These are phyloP conservation scores for Phytophthora meadii DNA, from an alignment of 352 stramenopile species.

Conservation along the genomic window DNA sequence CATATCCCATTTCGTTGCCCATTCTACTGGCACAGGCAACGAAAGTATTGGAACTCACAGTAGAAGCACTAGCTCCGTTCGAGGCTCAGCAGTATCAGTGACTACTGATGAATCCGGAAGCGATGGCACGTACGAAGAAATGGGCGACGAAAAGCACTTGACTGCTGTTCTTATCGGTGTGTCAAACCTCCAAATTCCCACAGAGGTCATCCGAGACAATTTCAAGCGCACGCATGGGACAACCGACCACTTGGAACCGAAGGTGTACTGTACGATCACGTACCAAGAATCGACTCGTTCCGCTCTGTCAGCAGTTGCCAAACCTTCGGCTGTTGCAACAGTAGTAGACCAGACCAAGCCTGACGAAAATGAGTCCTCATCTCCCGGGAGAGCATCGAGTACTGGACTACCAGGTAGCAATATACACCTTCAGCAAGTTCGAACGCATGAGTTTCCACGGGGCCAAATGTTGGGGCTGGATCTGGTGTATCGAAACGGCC, in stretches of 20 bases:
- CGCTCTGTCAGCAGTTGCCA: conserved; percentile 70
- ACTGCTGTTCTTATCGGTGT: conserved; percentile 80
- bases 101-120: conserved; percentile 74
- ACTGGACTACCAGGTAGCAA: conserved; percentile 19
- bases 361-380: conserved; percentile 20
- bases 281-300: conserved; percentile 82
- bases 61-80: conserved; percentile 30
- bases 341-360: conserved; percentile 15
- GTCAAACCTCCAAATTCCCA: conserved; percentile 70
- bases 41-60: conserved; percentile 23
- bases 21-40: conserved; percentile 17
- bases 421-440: conserved; percentile 59
- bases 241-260: conserved; percentile 50
- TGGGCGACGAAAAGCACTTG: conserved; percentile 72
- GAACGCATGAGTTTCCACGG: conserved; percentile 64
- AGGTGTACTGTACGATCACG: conserved; percentile 86
- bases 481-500: conserved; percentile 80
- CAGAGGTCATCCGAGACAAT: conserved; percentile 43
- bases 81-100: conserved; percentile 51
- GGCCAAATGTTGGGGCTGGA: conserved; percentile 77
- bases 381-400: conserved; percentile 7
- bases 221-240: conserved; percentile 42
- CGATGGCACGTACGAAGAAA: conserved; percentile 67
- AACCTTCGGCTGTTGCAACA: conserved; percentile 33
- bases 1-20: conserved; percentile 33